Evolutionary conservation across 208 protist genomes (phyloP).

Genomic region (Leishmania mexicana): DNA sequence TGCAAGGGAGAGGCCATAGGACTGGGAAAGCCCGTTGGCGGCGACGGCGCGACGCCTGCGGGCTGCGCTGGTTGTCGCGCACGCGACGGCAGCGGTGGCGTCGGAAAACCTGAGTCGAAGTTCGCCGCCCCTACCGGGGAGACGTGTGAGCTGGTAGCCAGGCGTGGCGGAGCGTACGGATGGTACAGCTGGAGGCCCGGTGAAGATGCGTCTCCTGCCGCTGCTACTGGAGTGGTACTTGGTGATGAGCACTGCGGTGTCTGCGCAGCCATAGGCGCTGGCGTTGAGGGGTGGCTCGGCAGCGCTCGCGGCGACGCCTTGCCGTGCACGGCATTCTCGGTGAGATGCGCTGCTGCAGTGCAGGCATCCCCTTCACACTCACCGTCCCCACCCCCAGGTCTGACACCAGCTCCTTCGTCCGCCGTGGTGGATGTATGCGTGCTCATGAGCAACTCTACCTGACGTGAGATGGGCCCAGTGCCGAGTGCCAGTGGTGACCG

Average conservation of each 20-base stretch:
- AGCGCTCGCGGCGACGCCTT: not conserved
- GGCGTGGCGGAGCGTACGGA: constrained; percentile 3
- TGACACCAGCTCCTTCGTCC: not conserved
- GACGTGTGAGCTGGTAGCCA: not conserved
- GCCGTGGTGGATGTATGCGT: not conserved
- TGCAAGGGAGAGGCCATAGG: not conserved
- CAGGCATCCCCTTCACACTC: not conserved
- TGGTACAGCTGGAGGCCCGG: not conserved
- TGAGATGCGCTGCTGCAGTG: not conserved
- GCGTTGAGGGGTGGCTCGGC: not conserved
- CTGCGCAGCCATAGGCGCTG: not conserved
- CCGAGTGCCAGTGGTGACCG: not conserved
- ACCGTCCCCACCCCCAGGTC: not conserved
- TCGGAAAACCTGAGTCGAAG: not conserved
- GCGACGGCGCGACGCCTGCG: not conserved
- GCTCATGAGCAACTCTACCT: not conserved
- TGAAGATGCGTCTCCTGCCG: not conserved
- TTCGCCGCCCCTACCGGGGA: not conserved
- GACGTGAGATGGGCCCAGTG: not conserved
- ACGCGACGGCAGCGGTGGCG: not conserved
- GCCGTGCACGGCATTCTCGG: not conserved
- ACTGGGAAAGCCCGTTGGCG: not conserved
- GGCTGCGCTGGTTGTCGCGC: not conserved
- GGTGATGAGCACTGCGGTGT: not conserved
- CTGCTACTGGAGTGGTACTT: not conserved